Percentiles rank a stretch among this genome's conserved stretches.
Conservation (phyloP, 805 yeast species). For the Tetrapisispora fleetii region DNA sequence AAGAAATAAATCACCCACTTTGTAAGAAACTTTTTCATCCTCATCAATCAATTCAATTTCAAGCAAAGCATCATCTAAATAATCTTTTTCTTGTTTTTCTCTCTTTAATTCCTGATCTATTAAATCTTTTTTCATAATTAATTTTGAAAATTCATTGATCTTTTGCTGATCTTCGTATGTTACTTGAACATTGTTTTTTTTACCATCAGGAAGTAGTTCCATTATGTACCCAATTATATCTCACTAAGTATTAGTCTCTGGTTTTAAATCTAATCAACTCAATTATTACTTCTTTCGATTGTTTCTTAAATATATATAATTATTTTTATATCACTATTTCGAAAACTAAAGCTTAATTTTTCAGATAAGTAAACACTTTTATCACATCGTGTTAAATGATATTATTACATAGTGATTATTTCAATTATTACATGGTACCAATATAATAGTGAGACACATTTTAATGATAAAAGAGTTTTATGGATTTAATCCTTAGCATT, state of each 20-base stretch:
- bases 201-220: slow-evolving; percentile 34
- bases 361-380: too few relatives aligned
- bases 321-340: too few relatives aligned
- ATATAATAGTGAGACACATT: too few relatives aligned
- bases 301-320: too few relatives aligned
- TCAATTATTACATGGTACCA: too few relatives aligned
- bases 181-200: slow-evolving; percentile 32
- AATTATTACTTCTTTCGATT: too few relatives aligned
- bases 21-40: slow-evolving; percentile 63
- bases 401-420: too few relatives aligned
- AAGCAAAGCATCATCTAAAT: slow-evolving; percentile 72
- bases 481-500: too few relatives aligned
- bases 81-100: slow-evolving; percentile 66
- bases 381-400: too few relatives aligned
- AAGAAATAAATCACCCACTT: slow-evolving; percentile 73
- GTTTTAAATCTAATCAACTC: too few relatives aligned
- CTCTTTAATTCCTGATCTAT: slow-evolving; percentile 39
- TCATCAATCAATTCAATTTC: slow-evolving; percentile 82
- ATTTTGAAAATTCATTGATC: slow-evolving; percentile 80
- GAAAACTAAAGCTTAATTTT: too few relatives aligned
- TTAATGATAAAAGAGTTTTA: too few relatives aligned
- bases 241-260: not conserved
- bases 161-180: slow-evolving; percentile 67
- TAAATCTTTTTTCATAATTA: slow-evolving; percentile 61
- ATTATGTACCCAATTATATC: slow-evolving; percentile 4